phyloP scores from a whole-genome alignment of 1,139 yeast species.

The Citeromyces hawaiiensis region DNA sequence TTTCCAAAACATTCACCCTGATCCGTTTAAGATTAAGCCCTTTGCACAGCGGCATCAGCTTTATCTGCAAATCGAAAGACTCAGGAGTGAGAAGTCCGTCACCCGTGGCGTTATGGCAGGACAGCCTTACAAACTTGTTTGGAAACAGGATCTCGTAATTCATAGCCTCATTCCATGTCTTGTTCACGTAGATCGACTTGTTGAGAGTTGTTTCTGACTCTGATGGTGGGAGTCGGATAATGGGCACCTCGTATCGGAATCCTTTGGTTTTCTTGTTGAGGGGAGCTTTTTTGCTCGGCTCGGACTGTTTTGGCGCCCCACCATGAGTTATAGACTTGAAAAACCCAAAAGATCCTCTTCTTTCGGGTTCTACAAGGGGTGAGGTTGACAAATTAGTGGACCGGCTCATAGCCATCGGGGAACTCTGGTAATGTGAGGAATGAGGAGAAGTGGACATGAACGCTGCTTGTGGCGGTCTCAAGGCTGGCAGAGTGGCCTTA shows the following conservation, averaged over 20 bases:
- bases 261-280: conserved; percentile 4
- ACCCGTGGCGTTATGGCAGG: conserved; percentile 26
- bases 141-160: conserved; percentile 73
- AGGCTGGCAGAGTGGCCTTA: conserved; percentile 13
- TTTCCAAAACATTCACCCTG: conserved; percentile 59
- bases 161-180: conserved; percentile 71
- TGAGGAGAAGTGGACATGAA: conserved; percentile 16
- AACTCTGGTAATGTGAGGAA: conserved; percentile 6
- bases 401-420: not conserved
- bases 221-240: conserved; percentile 74
- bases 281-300: not conserved
- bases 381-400: not conserved
- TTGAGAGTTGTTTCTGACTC: conserved; percentile 59
- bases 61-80: conserved; percentile 39
- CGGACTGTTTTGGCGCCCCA: not conserved
- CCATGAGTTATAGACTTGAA: not conserved
- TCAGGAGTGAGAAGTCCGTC: conserved; percentile 22
- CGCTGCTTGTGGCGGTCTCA: conserved; percentile 16
- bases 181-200: conserved; percentile 71
- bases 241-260: conserved; percentile 29
- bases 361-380: not conserved
- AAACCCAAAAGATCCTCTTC: conserved; percentile 2
- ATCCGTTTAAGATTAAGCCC: conserved; percentile 59
- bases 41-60: conserved; percentile 60
- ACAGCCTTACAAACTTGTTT: conserved; percentile 59